Evolutionary conservation across 208 protist genomes (phyloP).

Genomic region (Wallacemonas collosoma): DNA sequence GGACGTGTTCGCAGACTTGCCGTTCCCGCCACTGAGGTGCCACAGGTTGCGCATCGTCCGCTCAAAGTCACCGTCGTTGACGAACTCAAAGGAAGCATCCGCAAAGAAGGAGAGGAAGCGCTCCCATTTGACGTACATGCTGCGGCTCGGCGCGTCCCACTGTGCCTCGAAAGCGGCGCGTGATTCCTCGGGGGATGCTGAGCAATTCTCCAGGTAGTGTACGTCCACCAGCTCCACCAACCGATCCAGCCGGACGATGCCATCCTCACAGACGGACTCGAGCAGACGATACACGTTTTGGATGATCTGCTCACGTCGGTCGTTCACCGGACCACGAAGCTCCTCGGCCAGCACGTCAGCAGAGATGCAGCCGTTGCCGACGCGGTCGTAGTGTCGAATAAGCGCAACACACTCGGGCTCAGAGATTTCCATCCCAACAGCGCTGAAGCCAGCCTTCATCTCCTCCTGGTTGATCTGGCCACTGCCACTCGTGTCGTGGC

Average conservation of each 20-base stretch:
- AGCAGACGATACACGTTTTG: conserved; percentile 72
- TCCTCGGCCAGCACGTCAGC: conserved; percentile 52
- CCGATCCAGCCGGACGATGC: conserved; percentile 34
- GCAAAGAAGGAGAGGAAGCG: conserved; percentile 75
- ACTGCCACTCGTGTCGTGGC: conserved; percentile 22
- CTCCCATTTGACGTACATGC: conserved; percentile 48
- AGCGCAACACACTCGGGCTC: conserved; percentile 72
- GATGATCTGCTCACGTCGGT: conserved; percentile 62
- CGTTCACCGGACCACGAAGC: conserved; percentile 71
- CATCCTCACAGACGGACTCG: conserved; percentile 47
- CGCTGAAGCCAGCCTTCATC: conserved; percentile 56
- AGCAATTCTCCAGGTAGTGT: conserved; percentile 45
- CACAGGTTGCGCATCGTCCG: conserved; percentile 84
- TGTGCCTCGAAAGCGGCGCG: conserved; percentile 54
- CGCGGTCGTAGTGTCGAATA: conserved; percentile 65
- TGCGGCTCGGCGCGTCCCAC: conserved; percentile 49
- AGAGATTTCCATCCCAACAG: conserved; percentile 34
- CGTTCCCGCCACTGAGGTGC: conserved; percentile 90
- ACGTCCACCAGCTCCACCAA: conserved; percentile 77
- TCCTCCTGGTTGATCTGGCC: conserved; percentile 70
- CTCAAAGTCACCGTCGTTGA: conserved; percentile 83
- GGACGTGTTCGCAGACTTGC: conserved; percentile 77
- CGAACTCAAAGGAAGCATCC: conserved; percentile 80
- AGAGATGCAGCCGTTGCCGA: conserved; percentile 39
- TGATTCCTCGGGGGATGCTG: conserved; percentile 43